These are phyloP conservation scores for Fusarium drepaniforme DNA, from an alignment of 2,329 filamentous ascomycete genomes.

Conservation along the genomic window DNA sequence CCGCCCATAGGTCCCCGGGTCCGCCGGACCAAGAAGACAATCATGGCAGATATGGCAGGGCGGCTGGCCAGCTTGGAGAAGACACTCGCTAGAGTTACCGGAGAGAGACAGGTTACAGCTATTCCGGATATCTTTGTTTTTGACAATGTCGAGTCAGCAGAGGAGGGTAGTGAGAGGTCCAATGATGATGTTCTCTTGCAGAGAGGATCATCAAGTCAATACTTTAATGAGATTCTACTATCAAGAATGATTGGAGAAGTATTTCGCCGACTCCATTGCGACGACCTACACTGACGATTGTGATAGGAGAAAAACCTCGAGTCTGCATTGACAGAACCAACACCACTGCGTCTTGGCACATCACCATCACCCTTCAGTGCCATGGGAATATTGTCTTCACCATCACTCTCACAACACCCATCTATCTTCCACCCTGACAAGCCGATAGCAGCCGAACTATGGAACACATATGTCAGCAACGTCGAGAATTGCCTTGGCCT, in stretches of 20 bases:
- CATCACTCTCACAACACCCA: neutral
- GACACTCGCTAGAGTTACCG: neutral
- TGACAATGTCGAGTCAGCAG: neutral
- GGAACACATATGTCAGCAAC: neutral
- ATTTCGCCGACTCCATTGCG: fast-evolving
- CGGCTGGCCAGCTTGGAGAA: neutral
- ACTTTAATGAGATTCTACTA: neutral
- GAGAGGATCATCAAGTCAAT: neutral
- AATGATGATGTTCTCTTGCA: neutral
- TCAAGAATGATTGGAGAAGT: neutral
- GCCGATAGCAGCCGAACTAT: neutral
- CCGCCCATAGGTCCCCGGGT: neutral
- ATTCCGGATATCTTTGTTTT: neutral
- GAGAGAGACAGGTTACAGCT: neutral
- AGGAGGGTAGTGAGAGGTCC: neutral
- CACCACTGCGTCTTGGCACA: neutral
- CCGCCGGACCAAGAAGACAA: conserved; percentile 7
- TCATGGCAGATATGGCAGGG: neutral
- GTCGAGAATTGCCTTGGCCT: neutral
- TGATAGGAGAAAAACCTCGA: neutral
- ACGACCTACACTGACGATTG: neutral
- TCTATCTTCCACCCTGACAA: conserved; percentile 2
- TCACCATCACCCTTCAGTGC: neutral
- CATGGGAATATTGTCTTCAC: neutral
- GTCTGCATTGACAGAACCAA: neutral